phyloP scores from a whole-genome alignment of 352 stramenopile species.

The Phytophthora sp. region DNA sequence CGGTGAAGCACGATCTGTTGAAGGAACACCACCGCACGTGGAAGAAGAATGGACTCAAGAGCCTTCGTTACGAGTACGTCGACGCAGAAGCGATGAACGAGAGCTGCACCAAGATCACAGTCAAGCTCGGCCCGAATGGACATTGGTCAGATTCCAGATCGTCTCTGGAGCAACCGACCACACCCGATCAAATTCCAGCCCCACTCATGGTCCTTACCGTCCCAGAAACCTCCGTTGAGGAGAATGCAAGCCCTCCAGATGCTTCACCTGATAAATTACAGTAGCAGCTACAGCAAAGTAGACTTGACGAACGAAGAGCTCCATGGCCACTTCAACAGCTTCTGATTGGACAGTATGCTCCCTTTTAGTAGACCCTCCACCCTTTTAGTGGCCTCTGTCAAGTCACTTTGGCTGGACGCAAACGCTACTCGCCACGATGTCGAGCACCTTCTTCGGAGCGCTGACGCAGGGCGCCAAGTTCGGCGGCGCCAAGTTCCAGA shows the following conservation, averaged over 20 bases:
- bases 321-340: not conserved
- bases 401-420: conserved; percentile 34
- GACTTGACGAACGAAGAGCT: not conserved
- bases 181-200: conserved; percentile 11
- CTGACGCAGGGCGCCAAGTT: conserved; percentile 78
- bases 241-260: not conserved
- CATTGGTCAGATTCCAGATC: conserved; percentile 65
- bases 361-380: conserved; percentile 1
- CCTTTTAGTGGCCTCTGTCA: conserved; percentile 1
- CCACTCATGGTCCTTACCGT: conserved; percentile 11
- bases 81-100: conserved; percentile 44
- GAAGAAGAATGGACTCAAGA: conserved; percentile 60
- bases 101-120: conserved; percentile 55
- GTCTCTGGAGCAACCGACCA: conserved; percentile 38
- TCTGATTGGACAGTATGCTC: conserved; percentile 4
- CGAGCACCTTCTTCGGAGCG: conserved; percentile 73
- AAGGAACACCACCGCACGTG: conserved; percentile 63
- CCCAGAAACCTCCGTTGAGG: not conserved
- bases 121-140: conserved; percentile 45
- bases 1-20: conserved; percentile 55
- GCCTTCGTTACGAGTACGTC: conserved; percentile 49
- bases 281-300: not conserved
- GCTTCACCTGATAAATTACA: not conserved
- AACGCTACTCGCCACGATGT: conserved; percentile 42
- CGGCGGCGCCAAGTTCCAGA: conserved; percentile 57